These are phyloP conservation scores for Nemania abortiva DNA, from an alignment of 2,329 filamentous ascomycete species.

Conservation along the genomic window DNA sequence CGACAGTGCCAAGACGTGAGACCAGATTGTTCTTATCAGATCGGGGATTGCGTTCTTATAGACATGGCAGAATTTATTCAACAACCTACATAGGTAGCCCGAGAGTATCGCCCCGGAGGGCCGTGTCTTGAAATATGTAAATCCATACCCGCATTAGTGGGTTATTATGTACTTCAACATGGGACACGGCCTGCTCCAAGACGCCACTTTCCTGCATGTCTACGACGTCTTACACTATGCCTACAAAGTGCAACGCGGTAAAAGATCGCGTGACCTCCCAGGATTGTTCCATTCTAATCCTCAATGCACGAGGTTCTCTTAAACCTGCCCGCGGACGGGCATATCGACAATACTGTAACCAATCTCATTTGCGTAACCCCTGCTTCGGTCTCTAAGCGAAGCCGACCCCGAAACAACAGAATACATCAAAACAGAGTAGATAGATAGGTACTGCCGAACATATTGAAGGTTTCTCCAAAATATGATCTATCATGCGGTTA, in stretches of 20 bases:
- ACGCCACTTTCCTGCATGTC: constrained; percentile 1
- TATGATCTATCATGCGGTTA: not conserved
- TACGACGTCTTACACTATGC: not conserved
- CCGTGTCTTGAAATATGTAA: not conserved
- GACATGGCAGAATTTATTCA: not conserved
- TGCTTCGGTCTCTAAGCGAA: not conserved
- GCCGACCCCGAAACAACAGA: not conserved
- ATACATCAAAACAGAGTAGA: not conserved
- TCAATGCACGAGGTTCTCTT: not conserved
- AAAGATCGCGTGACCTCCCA: constrained; percentile 22
- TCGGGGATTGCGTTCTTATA: not conserved
- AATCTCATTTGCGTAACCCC: not conserved
- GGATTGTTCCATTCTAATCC: not conserved
- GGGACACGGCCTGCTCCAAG: not conserved
- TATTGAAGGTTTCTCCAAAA: not conserved
- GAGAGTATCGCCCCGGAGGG: not conserved
- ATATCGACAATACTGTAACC: not conserved
- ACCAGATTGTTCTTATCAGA: not conserved
- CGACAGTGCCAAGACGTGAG: not conserved
- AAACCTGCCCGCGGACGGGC: not conserved
- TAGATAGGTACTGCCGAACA: not conserved
- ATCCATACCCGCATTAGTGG: not conserved
- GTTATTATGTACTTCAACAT: not conserved
- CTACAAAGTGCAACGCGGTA: constrained; percentile 10
- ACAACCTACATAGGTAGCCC: not conserved